phyloP scores from a whole-genome alignment of 2,329 filamentous ascomycete species.

The Aspergillus hortae region DNA sequence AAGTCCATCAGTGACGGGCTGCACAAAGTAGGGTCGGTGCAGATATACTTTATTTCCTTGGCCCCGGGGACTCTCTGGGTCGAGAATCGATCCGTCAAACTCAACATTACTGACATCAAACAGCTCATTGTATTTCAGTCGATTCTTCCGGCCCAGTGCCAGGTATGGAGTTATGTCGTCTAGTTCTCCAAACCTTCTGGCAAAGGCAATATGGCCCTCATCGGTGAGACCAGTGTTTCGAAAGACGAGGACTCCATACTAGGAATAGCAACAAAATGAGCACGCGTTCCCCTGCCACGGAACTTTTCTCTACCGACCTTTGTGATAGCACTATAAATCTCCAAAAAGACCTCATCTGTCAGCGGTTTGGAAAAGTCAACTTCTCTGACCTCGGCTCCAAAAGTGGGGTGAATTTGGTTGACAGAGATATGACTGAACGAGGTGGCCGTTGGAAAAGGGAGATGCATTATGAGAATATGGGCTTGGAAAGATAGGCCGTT shows the following conservation, averaged over 20 bases:
- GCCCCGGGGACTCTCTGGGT: constrained; percentile 1
- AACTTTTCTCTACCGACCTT: background rate
- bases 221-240: constrained; percentile 52
- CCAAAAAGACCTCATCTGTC: background rate
- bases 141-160: constrained; percentile 43
- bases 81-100: constrained; percentile 36
- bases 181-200: constrained; percentile 52
- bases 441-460: background rate
- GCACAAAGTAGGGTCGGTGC: background rate
- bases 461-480: background rate
- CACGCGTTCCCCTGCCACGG: background rate
- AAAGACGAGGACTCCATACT: constrained; percentile 55
- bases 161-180: constrained; percentile 54
- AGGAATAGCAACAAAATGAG: background rate
- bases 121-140: constrained; percentile 50
- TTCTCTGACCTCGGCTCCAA: background rate
- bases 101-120: constrained; percentile 59
- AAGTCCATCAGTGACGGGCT: background rate
- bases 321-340: background rate
- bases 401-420: background rate
- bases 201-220: constrained; percentile 50
- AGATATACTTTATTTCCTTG: constrained; percentile 25
- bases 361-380: background rate
- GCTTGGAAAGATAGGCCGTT: no score
- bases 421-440: background rate